Conservation (phyloP, 352 stramenopile genomes). For the Globisporangium nagaii region DNA sequence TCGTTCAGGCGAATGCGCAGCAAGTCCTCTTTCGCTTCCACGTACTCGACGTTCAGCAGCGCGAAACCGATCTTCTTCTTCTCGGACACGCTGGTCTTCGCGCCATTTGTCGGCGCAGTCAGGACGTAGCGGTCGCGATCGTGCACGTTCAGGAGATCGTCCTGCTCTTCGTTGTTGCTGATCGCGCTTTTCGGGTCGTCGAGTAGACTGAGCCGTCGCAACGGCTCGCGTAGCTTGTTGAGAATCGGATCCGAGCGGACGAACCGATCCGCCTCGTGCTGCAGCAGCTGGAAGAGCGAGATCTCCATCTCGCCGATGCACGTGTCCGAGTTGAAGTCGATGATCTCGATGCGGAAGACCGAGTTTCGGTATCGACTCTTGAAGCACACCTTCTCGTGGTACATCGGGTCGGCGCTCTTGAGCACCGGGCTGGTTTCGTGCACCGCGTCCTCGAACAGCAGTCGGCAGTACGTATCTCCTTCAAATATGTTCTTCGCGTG, state of each 20-base stretch:
- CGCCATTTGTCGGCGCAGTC: conserved; percentile 14
- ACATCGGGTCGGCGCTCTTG: conserved; percentile 85
- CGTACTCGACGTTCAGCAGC: conserved; percentile 57
- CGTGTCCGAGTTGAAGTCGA: conserved; percentile 80
- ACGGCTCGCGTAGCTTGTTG: conserved; percentile 32
- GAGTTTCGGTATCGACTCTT: conserved; percentile 55
- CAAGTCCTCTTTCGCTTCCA: conserved; percentile 68
- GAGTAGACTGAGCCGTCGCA: conserved; percentile 44
- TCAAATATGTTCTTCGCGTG: conserved; percentile 87
- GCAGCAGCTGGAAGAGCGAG: conserved; percentile 77
- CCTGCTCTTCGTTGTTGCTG: not conserved
- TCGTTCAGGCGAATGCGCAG: conserved; percentile 52
- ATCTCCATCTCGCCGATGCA: conserved; percentile 61
- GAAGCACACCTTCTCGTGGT: conserved; percentile 79
- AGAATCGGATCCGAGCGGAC: conserved; percentile 45
- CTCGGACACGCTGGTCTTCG: conserved; percentile 21
- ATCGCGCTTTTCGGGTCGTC: conserved; percentile 23
- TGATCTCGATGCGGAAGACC: conserved; percentile 61
- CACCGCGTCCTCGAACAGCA: conserved; percentile 57
- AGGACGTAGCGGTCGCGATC: conserved; percentile 51
- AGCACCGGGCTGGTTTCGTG: conserved; percentile 81
- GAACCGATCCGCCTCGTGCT: conserved; percentile 65
- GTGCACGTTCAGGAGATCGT: conserved; percentile 18
- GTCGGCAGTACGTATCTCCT: conserved; percentile 78
- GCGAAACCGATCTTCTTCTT: conserved; percentile 52